phyloP scores from a whole-genome alignment of 2,329 filamentous ascomycete genomes.

The Beauveria sp. region DNA sequence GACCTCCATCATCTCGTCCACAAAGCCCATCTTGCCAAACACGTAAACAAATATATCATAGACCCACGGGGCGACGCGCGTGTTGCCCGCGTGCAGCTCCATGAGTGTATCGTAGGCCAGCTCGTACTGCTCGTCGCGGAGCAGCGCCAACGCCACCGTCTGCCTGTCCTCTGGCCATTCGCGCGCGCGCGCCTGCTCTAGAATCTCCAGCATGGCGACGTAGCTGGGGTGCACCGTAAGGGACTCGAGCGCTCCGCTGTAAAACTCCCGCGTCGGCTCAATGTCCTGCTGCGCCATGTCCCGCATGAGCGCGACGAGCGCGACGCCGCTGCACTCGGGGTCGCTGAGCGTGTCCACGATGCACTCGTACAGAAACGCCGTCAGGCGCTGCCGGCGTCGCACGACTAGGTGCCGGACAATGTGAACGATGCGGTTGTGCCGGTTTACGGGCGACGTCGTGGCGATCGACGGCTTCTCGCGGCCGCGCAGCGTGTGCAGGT shows the following conservation, averaged over 20 bases:
- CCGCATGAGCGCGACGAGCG: constrained; percentile 54
- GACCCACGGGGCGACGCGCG: constrained; percentile 61
- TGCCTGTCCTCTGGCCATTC: constrained; percentile 57
- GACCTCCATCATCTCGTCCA: constrained; percentile 68
- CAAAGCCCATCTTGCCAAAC: constrained; percentile 62
- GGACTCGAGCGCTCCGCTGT: constrained; percentile 63
- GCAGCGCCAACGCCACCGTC: constrained; percentile 61
- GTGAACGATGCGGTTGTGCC: constrained; percentile 23
- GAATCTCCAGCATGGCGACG: constrained; percentile 59
- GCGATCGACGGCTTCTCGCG: constrained; percentile 13
- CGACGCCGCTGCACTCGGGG: constrained; percentile 57
- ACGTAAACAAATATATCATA: constrained; percentile 70
- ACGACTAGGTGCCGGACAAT: constrained; percentile 53
- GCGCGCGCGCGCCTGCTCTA: constrained; percentile 64
- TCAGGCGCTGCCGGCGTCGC: constrained; percentile 46
- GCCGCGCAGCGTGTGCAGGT: constrained; percentile 22
- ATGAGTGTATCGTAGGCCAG: constrained; percentile 66
- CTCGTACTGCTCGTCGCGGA: constrained; percentile 79
- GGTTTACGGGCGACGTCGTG: constrained; percentile 15
- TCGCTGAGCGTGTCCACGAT: constrained; percentile 66
- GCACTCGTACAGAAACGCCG: constrained; percentile 60
- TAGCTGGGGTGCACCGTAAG: constrained; percentile 84
- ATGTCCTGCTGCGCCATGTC: constrained; percentile 63
- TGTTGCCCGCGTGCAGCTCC: constrained; percentile 50
- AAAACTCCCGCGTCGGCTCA: constrained; percentile 56